These are phyloP conservation scores for Lactarius akahatsu DNA, from an alignment of 768 basidiomycete species.

Conservation along the genomic window DNA sequence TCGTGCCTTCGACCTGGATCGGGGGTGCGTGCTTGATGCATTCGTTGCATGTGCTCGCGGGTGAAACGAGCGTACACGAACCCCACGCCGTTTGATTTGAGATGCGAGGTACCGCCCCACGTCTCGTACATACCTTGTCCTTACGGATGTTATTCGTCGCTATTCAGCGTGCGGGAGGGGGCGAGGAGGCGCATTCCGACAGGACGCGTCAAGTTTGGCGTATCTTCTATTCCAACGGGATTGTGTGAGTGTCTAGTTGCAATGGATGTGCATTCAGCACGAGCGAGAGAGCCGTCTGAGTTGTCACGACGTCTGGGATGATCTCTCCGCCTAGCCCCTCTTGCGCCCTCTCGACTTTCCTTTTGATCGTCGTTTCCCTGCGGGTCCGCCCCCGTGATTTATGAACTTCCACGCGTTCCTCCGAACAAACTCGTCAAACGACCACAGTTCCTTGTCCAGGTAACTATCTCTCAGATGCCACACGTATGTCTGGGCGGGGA, in stretches of 20 bases:
- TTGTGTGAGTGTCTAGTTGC: not conserved
- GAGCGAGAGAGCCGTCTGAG: not conserved
- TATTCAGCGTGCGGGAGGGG: slow-evolving; percentile 70
- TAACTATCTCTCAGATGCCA: slow-evolving; percentile 47
- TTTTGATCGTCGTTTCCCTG: slow-evolving; percentile 41
- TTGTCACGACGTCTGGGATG: not conserved
- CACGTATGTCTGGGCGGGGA: slow-evolving; percentile 70
- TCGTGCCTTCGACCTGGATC: too few relatives aligned
- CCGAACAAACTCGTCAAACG: slow-evolving; percentile 72
- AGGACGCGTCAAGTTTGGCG: slow-evolving; percentile 80
- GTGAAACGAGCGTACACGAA: slow-evolving; percentile 85
- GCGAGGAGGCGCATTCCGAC: slow-evolving; percentile 88
- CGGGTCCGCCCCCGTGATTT: slow-evolving; percentile 37
- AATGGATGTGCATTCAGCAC: not conserved
- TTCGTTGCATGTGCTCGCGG: slow-evolving; percentile 76
- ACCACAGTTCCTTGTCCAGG: slow-evolving; percentile 69
- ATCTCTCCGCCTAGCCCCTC: slow-evolving; percentile 24
- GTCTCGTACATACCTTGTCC: not conserved
- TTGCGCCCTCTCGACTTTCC: slow-evolving; percentile 51
- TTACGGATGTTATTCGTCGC: slow-evolving; percentile 17
- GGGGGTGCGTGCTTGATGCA: slow-evolving; percentile 48
- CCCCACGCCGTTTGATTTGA: slow-evolving; percentile 80
- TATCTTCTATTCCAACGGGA: not conserved
- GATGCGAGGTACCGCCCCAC: slow-evolving; percentile 66
- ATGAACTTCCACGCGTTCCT: slow-evolving; percentile 82